These are phyloP conservation scores for Musa beccarii DNA, from an alignment of 176 grass and related monocot genomes.

Conservation along the genomic window DNA sequence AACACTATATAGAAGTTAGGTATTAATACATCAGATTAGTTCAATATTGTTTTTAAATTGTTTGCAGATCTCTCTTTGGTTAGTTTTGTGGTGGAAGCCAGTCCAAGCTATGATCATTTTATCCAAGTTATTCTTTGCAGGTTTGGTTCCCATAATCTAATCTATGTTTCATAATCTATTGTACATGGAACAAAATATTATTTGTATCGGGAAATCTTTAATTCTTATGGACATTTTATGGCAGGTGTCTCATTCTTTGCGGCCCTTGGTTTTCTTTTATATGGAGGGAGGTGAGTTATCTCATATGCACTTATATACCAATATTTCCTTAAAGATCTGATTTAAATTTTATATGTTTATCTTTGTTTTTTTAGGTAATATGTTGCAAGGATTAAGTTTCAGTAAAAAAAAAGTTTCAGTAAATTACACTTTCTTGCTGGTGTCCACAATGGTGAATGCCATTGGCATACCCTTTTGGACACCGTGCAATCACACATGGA, in stretches of 20 bases:
- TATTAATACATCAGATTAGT: too few relatives aligned
- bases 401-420: too few relatives aligned
- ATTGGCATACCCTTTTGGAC: neutral
- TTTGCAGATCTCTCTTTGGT: constrained; percentile 8
- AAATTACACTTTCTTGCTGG: too few relatives aligned
- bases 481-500: neutral
- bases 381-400: too few relatives aligned
- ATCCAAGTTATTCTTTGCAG: constrained; percentile 12
- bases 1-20: too few relatives aligned
- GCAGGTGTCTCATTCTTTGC: constrained; percentile 3
- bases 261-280: constrained; percentile 4
- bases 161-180: neutral
- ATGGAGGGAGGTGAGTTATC: neutral
- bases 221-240: neutral
- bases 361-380: too few relatives aligned
- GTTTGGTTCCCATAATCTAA: neutral
- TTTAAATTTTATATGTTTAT: too few relatives aligned
- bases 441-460: too few relatives aligned
- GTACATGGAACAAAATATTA: neutral
- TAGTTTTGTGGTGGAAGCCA: constrained; percentile 9
- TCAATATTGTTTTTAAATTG: neutral
- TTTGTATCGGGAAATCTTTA: neutral
- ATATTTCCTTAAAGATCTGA: too few relatives aligned
- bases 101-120: neutral
- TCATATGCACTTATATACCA: neutral